phyloP scores from a whole-genome alignment of 495 filamentous ascomycete species.

The Aspergillus bridgeri region DNA sequence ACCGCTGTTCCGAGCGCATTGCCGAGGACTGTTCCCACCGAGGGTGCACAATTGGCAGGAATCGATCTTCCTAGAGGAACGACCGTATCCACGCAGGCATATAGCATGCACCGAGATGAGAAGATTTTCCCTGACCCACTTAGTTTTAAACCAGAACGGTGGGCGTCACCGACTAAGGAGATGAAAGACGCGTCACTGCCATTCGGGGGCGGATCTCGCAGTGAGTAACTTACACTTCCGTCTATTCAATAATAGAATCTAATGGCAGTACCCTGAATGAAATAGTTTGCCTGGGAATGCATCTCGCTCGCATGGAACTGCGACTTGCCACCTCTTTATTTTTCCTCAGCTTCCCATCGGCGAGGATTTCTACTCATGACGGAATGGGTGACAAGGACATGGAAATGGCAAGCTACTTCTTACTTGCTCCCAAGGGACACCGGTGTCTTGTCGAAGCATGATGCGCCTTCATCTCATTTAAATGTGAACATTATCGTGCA shows the following conservation, averaged over 20 bases:
- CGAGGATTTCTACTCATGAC: slow-evolving; percentile 23
- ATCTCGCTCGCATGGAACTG: slow-evolving; percentile 36
- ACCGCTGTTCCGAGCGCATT: slow-evolving; percentile 45
- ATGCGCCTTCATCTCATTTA: slow-evolving; percentile 6
- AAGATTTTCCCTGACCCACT: slow-evolving; percentile 27
- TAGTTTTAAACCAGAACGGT: slow-evolving; percentile 43
- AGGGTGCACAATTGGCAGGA: slow-evolving; percentile 26
- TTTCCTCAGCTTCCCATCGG: slow-evolving; percentile 30
- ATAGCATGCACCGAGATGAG: slow-evolving; percentile 41
- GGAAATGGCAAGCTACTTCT: slow-evolving; percentile 37
- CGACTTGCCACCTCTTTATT: slow-evolving; percentile 32
- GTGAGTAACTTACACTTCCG: slow-evolving; percentile 17
- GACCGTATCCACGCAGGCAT: slow-evolving; percentile 38
- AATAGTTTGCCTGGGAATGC: slow-evolving; percentile 30
- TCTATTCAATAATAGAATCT: too few relatives aligned
- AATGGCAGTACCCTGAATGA: not conserved
- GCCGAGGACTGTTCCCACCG: slow-evolving; percentile 33
- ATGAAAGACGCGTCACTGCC: slow-evolving; percentile 54
- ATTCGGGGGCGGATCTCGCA: slow-evolving; percentile 50
- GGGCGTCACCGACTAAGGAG: slow-evolving; percentile 40
- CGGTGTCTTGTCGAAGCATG: slow-evolving; percentile 43
- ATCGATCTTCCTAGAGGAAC: slow-evolving; percentile 28
- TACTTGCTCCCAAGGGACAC: slow-evolving; percentile 40
- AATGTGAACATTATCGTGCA: too few relatives aligned
- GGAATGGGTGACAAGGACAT: slow-evolving; percentile 46